Evolutionary conservation across 495 filamentous ascomycete species (phyloP).

Genomic region (Podospora pseudoanserina): DNA sequence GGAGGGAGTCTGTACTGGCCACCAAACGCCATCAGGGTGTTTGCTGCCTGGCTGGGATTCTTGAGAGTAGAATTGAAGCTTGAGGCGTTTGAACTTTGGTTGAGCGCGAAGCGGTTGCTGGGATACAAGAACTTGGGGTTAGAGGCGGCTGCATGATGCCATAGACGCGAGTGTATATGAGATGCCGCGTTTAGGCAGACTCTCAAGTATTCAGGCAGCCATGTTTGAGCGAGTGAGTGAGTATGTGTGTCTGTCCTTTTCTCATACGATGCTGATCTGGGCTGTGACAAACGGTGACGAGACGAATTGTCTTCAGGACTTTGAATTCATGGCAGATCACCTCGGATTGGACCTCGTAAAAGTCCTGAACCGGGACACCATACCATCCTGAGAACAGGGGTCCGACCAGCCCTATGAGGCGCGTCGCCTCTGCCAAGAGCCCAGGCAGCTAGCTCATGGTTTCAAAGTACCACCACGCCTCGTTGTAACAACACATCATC

Average conservation of each 20-base stretch:
- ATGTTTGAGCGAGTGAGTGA: not conserved
- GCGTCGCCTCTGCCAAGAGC: not conserved
- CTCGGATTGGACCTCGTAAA: not conserved
- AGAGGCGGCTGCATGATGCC: not conserved
- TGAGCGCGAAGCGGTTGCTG: conserved; percentile 49
- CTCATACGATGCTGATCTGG: not conserved
- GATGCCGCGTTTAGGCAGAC: not conserved
- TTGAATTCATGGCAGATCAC: not conserved
- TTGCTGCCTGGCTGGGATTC: conserved; percentile 50
- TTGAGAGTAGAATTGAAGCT: conserved; percentile 52
- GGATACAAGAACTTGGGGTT: conserved; percentile 24
- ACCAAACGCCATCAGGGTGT: conserved; percentile 43
- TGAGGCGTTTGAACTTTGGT: conserved; percentile 57
- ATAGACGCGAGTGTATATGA: not conserved
- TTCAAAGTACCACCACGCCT: not conserved
- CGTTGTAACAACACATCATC: not conserved
- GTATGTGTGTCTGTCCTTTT: not conserved
- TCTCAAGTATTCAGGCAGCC: not conserved
- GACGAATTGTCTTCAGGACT: not conserved
- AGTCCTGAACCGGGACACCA: not conserved
- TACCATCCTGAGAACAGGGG: not conserved
- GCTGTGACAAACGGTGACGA: not conserved
- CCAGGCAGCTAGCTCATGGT: not conserved
- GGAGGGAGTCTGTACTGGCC: conserved; percentile 47
- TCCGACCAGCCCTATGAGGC: not conserved